Evolutionary conservation across 106 monocot species (phyloP).

Genomic region (Dendrobium catenatum): DNA sequence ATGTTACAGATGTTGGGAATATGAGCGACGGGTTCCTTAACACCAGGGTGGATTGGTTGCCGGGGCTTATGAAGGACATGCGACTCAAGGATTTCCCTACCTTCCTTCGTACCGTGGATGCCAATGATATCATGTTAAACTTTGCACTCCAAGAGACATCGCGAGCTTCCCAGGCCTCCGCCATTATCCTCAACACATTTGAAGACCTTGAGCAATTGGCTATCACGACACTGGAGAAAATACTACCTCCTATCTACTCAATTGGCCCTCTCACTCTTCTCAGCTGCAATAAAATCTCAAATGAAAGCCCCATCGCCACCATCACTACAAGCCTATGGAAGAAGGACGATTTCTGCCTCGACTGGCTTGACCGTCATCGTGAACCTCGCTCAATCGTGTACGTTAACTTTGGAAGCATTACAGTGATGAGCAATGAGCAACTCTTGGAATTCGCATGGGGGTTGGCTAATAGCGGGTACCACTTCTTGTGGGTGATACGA

Average conservation of each 20-base stretch:
- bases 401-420: slow-evolving; percentile 3
- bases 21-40: too few relatives aligned
- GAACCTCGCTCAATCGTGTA: neutral
- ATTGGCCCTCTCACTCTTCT: neutral
- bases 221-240: neutral
- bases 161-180: neutral
- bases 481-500: slow-evolving; percentile 33
- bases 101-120: slow-evolving; percentile 5
- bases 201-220: neutral
- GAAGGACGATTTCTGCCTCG: slow-evolving; percentile 9
- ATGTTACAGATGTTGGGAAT: too few relatives aligned
- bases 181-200: slow-evolving; percentile 10
- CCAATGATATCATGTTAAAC: neutral
- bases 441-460: slow-evolving; percentile 36
- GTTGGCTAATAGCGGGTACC: slow-evolving; percentile 13
- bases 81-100: neutral
- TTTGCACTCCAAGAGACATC: neutral
- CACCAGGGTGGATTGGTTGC: too few relatives aligned
- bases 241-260: neutral
- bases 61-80: too few relatives aligned
- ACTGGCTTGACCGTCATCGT: too few relatives aligned
- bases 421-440: slow-evolving; percentile 15
- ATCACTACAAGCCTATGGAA: slow-evolving; percentile 29
- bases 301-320: neutral
- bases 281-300: too few relatives aligned